Base-by-base conservation (phyloP, 176 grass and related monocot genomes). In the Elymus sibiricus region DNA sequence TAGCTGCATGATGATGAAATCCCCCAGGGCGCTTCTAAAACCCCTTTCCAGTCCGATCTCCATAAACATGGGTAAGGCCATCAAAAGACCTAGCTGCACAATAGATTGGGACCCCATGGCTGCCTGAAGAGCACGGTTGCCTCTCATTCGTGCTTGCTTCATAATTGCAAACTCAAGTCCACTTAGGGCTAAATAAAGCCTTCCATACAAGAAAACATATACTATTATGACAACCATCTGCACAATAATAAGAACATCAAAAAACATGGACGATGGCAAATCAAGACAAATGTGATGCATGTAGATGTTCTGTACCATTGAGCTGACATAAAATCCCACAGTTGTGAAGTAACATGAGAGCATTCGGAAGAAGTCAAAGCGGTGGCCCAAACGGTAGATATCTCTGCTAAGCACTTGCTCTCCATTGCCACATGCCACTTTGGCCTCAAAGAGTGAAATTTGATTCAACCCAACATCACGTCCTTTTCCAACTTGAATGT, bases 21-120 rank as follows among this genome's bases (percentile, higher is more conserved):
- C 93, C 7, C 88, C 88, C 21, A 98, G 77, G 34, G 93, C 89
- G 26, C 87, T 82, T 87, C 91, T 87, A 78, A 98, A 98, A 47
- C 95, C 95, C 87, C 93, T 90, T 78, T 98, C 93, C 1, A 98
- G 81, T 43, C 93, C 95, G 76, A 98, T 91, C 75, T 98, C 95
- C 95, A 98, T 98, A 28, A 98, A 84, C 95, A 98, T 98, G 9
- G 95, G 90, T 24, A 97, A 87, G 78, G 92, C 92, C 92, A 97
- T 97, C 38, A 97, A 85, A 27, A 97, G 70, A 84, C 95, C 95
- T 42, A 98, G 62, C 68, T 98, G 93, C 79, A 98, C 91, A 62
- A 98, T 64, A 11, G 95, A 98, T 60, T 98, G 95, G 58, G 95
- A 98, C 70, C 89, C 95, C 93, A 98, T 95, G 39, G 95, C 92